Evolutionary conservation across 139 green algal species (phyloP), one percentile per base, ranked within the genome.

Genomic region (Mesotaenium endlicherianum): DNA sequence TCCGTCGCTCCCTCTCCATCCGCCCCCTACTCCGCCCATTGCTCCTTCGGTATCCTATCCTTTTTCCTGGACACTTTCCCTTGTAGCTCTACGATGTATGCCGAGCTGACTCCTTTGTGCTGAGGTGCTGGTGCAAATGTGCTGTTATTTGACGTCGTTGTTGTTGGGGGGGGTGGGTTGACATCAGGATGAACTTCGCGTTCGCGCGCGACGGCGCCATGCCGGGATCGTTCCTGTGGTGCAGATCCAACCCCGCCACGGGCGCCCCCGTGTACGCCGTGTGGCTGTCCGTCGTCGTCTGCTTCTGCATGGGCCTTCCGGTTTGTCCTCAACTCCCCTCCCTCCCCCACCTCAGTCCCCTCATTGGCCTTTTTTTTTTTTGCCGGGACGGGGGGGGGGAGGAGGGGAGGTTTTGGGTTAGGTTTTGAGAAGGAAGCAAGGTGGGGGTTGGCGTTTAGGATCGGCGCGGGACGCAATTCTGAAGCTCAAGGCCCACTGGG

Each of bases 131-230:
- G 49, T 16, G 11, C 49, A 58, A 11, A 58, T n/a, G n/a, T n/a
- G n/a, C n/a, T n/a, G n/a, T n/a, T n/a, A n/a, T n/a, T n/a, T n/a
- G n/a, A 16, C 16, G 11, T 58, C 16, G 49, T 16, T 58, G 49
- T 58, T 58, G 11, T 58, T 58, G 49, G 11, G 16, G 16, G 16
- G 11, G 11, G 11, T 58, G 49, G 16, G 11, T 16, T 11, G 11
- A 16, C 11, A 58, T 58, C 49, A 16, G 11, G 11, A 16, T 58
- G 49, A 11, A 58, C 20, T 93, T 83, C 60, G 84, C 90, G 1
- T 93, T 93, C 74, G 68, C 67, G 1, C 81, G 91, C 4, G 91
- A 93, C 80, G 53, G 84, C 26, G 90, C 80, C 70, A 60, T 93
- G 53, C 84, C 87, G 0, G 86, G 82, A 14, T 83, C 42, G 8